These are phyloP conservation scores for Elsinoe batatas DNA, from an alignment of 2,329 filamentous ascomycete species.

Conservation along the genomic window DNA sequence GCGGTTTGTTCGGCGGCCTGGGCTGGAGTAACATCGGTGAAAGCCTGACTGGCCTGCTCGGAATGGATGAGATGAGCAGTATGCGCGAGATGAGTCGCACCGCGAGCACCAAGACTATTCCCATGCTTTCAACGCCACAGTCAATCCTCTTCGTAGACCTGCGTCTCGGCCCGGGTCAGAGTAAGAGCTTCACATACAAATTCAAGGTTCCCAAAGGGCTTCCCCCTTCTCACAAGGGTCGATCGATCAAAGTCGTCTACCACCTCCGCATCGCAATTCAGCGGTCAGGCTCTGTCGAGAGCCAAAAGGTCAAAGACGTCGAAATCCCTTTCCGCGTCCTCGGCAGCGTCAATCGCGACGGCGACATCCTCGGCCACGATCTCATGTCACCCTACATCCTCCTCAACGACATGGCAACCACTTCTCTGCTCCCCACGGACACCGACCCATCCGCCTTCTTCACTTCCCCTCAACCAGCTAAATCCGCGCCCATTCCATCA, in stretches of 20 bases:
- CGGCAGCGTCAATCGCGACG: slow-evolving; percentile 80
- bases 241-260: slow-evolving; percentile 89
- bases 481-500: slow-evolving; percentile 23
- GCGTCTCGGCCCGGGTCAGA: slow-evolving; percentile 77
- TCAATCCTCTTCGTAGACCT: slow-evolving; percentile 94
- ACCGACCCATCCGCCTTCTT: slow-evolving; percentile 16
- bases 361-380: slow-evolving; percentile 85
- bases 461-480: slow-evolving; percentile 29
- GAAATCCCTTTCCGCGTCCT: slow-evolving; percentile 89
- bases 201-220: slow-evolving; percentile 79
- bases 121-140: slow-evolving; percentile 87
- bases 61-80: slow-evolving; percentile 76
- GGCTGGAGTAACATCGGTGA: slow-evolving; percentile 84
- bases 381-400: slow-evolving; percentile 90
- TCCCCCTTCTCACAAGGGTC: slow-evolving; percentile 84
- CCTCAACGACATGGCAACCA: slow-evolving; percentile 67
- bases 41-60: slow-evolving; percentile 79
- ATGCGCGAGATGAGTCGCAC: slow-evolving; percentile 92
- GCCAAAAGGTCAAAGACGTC: slow-evolving; percentile 75
- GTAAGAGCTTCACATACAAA: slow-evolving; percentile 73
- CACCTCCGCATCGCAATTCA: slow-evolving; percentile 87
- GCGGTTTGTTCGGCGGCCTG: slow-evolving; percentile 70
- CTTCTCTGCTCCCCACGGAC: slow-evolving; percentile 28
- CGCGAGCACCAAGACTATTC: slow-evolving; percentile 76
- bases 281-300: slow-evolving; percentile 66